Conservation (phyloP, 2,329 filamentous ascomycete species). For the Verticillium zaregamsianum region DNA sequence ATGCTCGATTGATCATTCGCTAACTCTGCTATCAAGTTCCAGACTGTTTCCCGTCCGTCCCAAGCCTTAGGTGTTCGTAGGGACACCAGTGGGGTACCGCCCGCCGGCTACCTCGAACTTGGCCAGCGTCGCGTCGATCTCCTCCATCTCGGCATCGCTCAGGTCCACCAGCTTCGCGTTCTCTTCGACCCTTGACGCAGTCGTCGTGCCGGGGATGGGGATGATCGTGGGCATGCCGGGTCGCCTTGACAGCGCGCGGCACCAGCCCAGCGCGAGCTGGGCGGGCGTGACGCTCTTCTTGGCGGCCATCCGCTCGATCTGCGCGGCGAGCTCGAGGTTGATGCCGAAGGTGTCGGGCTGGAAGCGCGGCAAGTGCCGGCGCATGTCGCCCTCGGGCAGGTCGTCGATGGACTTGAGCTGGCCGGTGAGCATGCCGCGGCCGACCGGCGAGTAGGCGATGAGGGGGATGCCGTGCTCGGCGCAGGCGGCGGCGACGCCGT, state of each 20-base stretch:
- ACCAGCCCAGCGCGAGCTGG: conserved; percentile 66
- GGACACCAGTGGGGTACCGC: conserved; percentile 38
- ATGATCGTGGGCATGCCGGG: conserved; percentile 55
- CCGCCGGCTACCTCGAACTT: conserved; percentile 43
- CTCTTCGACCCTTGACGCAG: conserved; percentile 52
- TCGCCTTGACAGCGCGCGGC: conserved; percentile 41
- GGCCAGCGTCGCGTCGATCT: conserved; percentile 45
- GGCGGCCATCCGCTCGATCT: conserved; percentile 53
- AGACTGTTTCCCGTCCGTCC: neutral
- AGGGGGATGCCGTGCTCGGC: conserved; percentile 64
- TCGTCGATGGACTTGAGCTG: conserved; percentile 49
- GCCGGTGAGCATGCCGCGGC: conserved; percentile 52
- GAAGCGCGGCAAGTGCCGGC: conserved; percentile 52
- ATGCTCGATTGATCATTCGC: neutral
- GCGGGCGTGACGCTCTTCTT: conserved; percentile 56
- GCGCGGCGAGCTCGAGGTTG: conserved; percentile 58
- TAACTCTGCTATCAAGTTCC: neutral
- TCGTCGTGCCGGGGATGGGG: conserved; percentile 63
- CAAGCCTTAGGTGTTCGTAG: conserved; percentile 29
- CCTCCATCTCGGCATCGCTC: conserved; percentile 42
- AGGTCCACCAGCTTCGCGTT: conserved; percentile 50
- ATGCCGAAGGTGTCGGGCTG: conserved; percentile 56
- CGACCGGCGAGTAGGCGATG: conserved; percentile 69
- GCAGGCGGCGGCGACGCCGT: conserved; percentile 51
- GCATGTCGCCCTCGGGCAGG: conserved; percentile 46